A percentile compares a stretch with the other conserved stretches of the same genome.
phyloP scores from a whole-genome alignment of 257 asterid species.

The Solanum chilense region DNA sequence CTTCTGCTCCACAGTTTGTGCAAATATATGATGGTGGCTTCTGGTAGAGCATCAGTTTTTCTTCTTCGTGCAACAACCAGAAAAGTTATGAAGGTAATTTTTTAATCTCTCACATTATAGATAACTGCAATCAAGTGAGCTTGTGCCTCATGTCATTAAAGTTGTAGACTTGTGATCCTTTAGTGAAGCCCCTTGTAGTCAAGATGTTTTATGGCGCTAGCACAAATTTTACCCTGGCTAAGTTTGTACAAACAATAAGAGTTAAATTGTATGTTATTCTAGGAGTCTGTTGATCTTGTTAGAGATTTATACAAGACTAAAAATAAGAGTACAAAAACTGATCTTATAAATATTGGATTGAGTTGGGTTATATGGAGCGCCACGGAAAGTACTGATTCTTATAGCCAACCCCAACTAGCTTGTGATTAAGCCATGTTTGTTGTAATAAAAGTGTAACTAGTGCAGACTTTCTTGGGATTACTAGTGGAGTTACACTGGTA shows the following conservation, averaged over 20 bases:
- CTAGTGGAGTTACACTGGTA: neutral
- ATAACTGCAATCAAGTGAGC: slow-evolving; percentile 2
- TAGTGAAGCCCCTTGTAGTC: neutral
- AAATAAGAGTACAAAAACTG: neutral
- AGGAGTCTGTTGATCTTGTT: neutral
- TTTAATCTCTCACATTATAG: neutral
- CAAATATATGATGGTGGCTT: slow-evolving; percentile 88
- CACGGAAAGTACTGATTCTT: neutral
- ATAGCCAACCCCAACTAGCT: neutral
- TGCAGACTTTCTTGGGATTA: neutral
- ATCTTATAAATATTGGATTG: neutral
- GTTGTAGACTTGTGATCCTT: slow-evolving; percentile 32
- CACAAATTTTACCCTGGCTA: neutral
- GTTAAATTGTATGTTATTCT: neutral
- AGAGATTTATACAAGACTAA: neutral
- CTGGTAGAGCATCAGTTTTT: slow-evolving; percentile 80
- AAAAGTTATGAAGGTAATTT: neutral
- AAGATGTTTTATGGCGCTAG: neutral
- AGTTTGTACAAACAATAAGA: neutral
- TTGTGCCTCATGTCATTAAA: slow-evolving; percentile 5
- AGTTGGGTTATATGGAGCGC: neutral
- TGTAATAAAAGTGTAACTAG: neutral
- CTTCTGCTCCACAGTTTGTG: slow-evolving; percentile 43
- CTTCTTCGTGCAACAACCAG: slow-evolving; percentile 36
- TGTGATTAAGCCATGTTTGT: neutral